Evolutionary conservation across 2,329 filamentous ascomycete species (phyloP).

Genomic region (Incumbomyces lentus): DNA sequence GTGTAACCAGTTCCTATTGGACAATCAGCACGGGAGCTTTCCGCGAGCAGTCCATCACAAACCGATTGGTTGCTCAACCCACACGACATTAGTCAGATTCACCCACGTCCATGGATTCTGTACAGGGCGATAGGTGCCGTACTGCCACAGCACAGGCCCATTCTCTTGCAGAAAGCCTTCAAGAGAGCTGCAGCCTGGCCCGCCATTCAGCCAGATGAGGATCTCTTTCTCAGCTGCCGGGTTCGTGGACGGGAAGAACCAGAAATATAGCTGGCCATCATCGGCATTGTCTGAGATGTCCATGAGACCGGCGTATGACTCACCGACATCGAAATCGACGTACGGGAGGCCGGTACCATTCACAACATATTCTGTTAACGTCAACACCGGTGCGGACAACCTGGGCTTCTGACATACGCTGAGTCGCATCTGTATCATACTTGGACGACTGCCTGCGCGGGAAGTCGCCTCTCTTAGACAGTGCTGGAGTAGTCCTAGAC

Average conservation of each 20-base stretch:
- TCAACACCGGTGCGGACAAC: not conserved
- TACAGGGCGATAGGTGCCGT: slow-evolving; percentile 23
- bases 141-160: slow-evolving; percentile 26
- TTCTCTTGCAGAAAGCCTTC: slow-evolving; percentile 29
- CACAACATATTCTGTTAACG: slow-evolving; percentile 46
- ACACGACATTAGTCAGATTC: slow-evolving; percentile 66
- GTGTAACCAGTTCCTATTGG: slow-evolving; percentile 57
- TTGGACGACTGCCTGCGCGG: slow-evolving; percentile 8
- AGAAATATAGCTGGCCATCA: slow-evolving; percentile 38
- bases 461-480: slow-evolving; percentile 6
- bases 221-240: slow-evolving; percentile 35
- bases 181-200: slow-evolving; percentile 90
- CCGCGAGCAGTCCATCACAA: not conserved
- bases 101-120: slow-evolving; percentile 54
- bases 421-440: slow-evolving; percentile 16
- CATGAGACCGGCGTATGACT: slow-evolving; percentile 40
- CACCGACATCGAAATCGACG: slow-evolving; percentile 55
- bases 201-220: slow-evolving; percentile 62
- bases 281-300: slow-evolving; percentile 40
- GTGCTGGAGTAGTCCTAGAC: slow-evolving; percentile 5
- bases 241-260: slow-evolving; percentile 40
- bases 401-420: slow-evolving; percentile 8
- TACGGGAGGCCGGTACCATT: slow-evolving; percentile 57
- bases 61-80: slow-evolving; percentile 50
- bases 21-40: slow-evolving; percentile 3